Base-by-base conservation (phyloP, 1,139 yeast species). In the Kurtzmaniella quercitrusa region DNA sequence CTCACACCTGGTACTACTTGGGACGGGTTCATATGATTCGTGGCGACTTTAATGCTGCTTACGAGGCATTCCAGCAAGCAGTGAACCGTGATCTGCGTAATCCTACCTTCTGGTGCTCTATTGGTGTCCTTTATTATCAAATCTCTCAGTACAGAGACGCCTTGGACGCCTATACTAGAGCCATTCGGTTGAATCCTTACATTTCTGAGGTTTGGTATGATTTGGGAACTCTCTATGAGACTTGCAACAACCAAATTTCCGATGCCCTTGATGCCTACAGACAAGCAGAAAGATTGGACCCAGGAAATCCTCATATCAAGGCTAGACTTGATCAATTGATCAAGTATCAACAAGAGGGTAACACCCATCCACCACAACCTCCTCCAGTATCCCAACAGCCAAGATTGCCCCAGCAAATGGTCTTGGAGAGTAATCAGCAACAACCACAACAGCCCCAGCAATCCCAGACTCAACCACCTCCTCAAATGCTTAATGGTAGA, bases 21-120 rank as follows among this genome's bases (percentile, higher is more conserved):
- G 98, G 98, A 40, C 80, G 98, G 53, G 95, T 95, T 51, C 95
- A 93, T 68, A 91, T 93, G 98, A 85, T 95, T 40, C 80, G 94
- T 56, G 91, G 89, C 51, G 96, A 91, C 63, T 93, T 90, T 69
- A 85, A 93, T 52, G 91, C 94, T 42, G 98, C 98, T 3, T 93
- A 93, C 65, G 98, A 93, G 61, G 95, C 98, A 0, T 93, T 93
- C 77, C 98, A 93, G 68, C 98, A 91, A 63, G 98, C 98, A 7
- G 98, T 93, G 45, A 93, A 93, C 64, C 79, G 97, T 49, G 98
- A 93, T 63, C 85, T 95, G 27, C 78, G 97, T 60, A 93, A 93
- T 63, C 98, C 98, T 46, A 93, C 97, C 1, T 93, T 93, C 70
- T 93, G 98, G 98, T 93, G 98, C 64, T 89, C 96, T 25, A 93